These are phyloP conservation scores for Pichia heedii DNA, from an alignment of 805 yeast species.

Conservation along the genomic window DNA sequence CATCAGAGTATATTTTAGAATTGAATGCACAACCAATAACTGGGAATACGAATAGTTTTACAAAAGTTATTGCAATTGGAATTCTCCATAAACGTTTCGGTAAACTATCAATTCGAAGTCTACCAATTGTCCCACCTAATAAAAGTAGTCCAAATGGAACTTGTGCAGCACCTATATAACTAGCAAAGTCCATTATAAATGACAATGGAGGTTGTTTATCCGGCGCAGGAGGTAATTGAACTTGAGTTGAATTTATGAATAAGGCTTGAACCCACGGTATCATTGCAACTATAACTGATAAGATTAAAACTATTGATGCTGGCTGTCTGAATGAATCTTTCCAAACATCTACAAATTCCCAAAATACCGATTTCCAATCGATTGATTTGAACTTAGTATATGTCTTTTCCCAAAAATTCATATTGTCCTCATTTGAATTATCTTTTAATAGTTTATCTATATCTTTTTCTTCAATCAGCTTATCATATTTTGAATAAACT, in stretches of 20 bases:
- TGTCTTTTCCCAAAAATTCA: not conserved
- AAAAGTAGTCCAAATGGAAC: constrained; percentile 81
- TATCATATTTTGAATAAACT: constrained; percentile 43
- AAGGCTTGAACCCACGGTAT: constrained; percentile 79
- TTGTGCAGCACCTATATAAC: constrained; percentile 76
- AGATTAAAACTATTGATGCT: constrained; percentile 59
- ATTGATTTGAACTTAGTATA: constrained; percentile 1
- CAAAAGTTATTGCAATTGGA: constrained; percentile 44
- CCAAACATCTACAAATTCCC: constrained; percentile 9
- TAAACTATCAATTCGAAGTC: constrained; percentile 50
- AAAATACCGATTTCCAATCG: constrained; percentile 6
- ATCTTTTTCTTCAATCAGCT: constrained; percentile 1
- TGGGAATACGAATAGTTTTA: constrained; percentile 64
- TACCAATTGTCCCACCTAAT: constrained; percentile 81
- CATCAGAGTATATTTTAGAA: constrained; percentile 49
- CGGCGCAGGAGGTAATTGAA: constrained; percentile 64
- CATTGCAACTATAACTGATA: constrained; percentile 62
- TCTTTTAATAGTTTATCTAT: not conserved
- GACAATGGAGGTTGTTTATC: constrained; percentile 78
- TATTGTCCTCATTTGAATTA: not conserved
- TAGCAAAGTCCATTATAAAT: constrained; percentile 71
- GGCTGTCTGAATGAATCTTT: constrained; percentile 53
- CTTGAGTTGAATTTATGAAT: constrained; percentile 43
- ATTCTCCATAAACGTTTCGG: constrained; percentile 69
- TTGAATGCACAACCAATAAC: constrained; percentile 66